Evolutionary conservation across 129 eudicot species (phyloP), one percentile per base, ranked within the genome.

Genomic region (Escallonia rubra): DNA sequence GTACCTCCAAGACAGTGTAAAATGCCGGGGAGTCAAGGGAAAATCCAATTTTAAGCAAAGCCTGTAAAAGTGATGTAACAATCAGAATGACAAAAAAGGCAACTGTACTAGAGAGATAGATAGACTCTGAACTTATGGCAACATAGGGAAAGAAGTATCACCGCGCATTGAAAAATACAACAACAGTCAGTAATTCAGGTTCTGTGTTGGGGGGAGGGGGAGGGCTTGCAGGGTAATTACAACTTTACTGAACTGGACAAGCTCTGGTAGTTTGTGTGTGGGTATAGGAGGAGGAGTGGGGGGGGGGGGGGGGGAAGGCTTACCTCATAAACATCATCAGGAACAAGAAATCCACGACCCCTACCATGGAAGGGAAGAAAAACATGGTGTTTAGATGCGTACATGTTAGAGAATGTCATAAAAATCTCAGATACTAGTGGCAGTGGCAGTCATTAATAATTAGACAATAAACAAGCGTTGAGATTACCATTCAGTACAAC

Each of bases 1-100:
- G n/a, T 82, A 91, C 97, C 97, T 91, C 96, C 66, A 96, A 87
- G 64, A 79, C 97, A 12, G 96, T 91, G 81, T 85, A 91, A 68
- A 91, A 85, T 65, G 97, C 93, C 10, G 97, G 97, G 61, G 93
- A 87, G 73, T 91, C 97, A 42, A 91, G 78, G 43, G 90, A 79
- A 77, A 91, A 75, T 61, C 86, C 93, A 59, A 87, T 57, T 77
- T 91, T 91, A 70, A 75, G 57, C 83, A 91, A 83, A 60, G 86
- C 97, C 97, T 91, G 64, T 59, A 79, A 65, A 46, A 43, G 65
- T 34, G 5, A 63, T 41, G n/a, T 57, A 53, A 59, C 43, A 8
- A 56, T 69, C 54, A 66, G 61, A 79, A 44, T 64, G 3, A 42
- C 10, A 12, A 68, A 60, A 6, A 52, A 11, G 6, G 8, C 40